Base-by-base conservation (phyloP, 352 stramenopile genomes). In the Phytophthora tubulina region DNA sequence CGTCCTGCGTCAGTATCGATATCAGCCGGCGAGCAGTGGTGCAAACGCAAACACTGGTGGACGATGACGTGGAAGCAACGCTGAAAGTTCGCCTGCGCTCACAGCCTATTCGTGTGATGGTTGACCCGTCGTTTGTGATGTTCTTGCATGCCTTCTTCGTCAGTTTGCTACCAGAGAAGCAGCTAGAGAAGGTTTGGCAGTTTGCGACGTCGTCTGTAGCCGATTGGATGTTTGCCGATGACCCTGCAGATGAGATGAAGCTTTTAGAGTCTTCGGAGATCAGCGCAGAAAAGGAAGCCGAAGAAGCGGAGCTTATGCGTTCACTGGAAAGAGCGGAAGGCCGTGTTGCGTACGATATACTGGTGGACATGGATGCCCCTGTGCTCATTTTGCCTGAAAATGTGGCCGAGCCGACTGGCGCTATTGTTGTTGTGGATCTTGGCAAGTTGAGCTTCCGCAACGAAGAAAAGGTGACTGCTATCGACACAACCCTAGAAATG, bases 141-240 rank as follows among this genome's bases (percentile, higher is more conserved):
- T 82, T 84, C 30, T 50, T 95, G 13, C 71, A 88, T n/a, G 64
- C 78, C 11, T 96, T 96, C 55, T 94, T 96, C 55, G 64, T 82
- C 39, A 90, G 85, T 46, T 70, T 90, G 42, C 36, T 94, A 13
- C 77, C 85, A 9, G 83, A 92, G 6, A 81, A 91, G 32, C 80
- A 95, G 57, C 69, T 93, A 10, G 86, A 96, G 32, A 84, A 81
- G 39, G 86, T 91, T 8, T 96, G 89, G 89, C 86, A 76, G 46
- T 94, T 93, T 50, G 87, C 87, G 35, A 96, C 89, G 31, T 93
- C 84, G 44, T 95, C 89, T 30, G 85, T 96, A 8, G 81, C 86
- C 6, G 83, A 93, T 17, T 96, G 86, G 81, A 90, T 96, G 44
- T 94, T 94, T 67, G 78, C 87, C 1, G 82, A 91, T 39, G 77